These are phyloP conservation scores for Balakata baccata DNA, from an alignment of 345 rosid species.

Conservation along the genomic window DNA sequence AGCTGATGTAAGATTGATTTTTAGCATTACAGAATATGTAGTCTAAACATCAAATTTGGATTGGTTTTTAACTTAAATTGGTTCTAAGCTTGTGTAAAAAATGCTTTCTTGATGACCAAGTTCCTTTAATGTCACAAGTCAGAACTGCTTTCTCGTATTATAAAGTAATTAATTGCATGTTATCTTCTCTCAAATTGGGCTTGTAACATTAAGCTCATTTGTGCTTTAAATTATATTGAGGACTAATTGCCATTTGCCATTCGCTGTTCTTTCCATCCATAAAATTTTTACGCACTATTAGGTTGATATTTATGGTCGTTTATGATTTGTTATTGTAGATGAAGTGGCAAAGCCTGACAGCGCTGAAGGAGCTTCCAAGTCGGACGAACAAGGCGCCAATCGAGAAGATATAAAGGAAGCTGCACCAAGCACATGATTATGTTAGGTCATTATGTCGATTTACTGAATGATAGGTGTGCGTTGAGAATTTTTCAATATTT, in stretches of 20 bases:
- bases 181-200: neutral
- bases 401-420: slow-evolving; percentile 14
- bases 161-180: no score
- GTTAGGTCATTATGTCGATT: neutral
- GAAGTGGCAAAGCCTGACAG: slow-evolving; percentile 20
- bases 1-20: neutral
- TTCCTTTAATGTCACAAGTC: neutral
- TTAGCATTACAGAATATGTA: neutral
- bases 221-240: neutral
- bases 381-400: slow-evolving; percentile 2
- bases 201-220: no score
- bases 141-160: neutral
- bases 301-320: neutral
- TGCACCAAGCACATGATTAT: slow-evolving; percentile 11
- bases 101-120: neutral
- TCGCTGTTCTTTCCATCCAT: neutral
- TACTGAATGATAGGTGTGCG: neutral
- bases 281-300: neutral
- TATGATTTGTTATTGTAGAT: neutral
- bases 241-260: neutral
- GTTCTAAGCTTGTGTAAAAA: neutral
- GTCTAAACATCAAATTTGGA: neutral
- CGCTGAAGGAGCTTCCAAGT: neutral
- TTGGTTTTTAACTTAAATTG: neutral
- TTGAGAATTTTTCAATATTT: neutral